Evolutionary conservation across 345 rosid species (phyloP), one percentile per base, ranked within the genome.

Genomic region (Zanthoxylum bungeanum): DNA sequence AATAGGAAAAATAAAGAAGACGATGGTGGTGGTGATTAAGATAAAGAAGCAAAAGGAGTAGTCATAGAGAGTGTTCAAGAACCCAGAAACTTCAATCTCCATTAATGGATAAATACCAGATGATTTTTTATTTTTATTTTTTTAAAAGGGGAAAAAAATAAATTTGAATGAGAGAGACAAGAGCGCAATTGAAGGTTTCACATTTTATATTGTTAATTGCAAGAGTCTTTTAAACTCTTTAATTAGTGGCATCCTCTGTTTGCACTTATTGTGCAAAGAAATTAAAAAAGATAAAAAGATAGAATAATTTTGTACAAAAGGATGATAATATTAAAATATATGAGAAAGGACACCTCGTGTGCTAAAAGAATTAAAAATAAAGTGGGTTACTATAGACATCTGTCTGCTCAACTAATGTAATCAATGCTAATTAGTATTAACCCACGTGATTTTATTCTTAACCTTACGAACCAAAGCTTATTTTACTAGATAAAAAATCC

Each of bases 71-170:
- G 25, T 30, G 19, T 71, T 68, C 40, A 75, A 46, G 63, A 71
- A 42, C 61, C 58, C 9, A 46, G 51, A 69, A 50, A 66, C 37
- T 60, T 70, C 77, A 55, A 44, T 44, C 58, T 71, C 82, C 85
- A 82, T 78, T 25, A 58, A 70, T 2, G 37, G 60, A 66, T 44
- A 31, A 47, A 10, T 1, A 19, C 28, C 33, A n/a, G 33, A 44
- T 34, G 31, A 24, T 39, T 22, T 11, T 28, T 9, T 4, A 22
- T n/a, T n/a, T n/a, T n/a, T n/a, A n/a, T n/a, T n/a, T n/a, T n/a
- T n/a, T n/a, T n/a, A 16, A 58, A 30, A 39, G 37, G 30, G 36
- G 11, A 10, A 27, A 42, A 21, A 51, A 31, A 58, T 58, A 62
- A 31, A 58, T 31, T 30, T 30, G 34, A 51, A 40, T 7, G 12